Evolutionary conservation across 331 rosid genomes (phyloP).

Genomic region (Rhamnella rubrinervis): DNA sequence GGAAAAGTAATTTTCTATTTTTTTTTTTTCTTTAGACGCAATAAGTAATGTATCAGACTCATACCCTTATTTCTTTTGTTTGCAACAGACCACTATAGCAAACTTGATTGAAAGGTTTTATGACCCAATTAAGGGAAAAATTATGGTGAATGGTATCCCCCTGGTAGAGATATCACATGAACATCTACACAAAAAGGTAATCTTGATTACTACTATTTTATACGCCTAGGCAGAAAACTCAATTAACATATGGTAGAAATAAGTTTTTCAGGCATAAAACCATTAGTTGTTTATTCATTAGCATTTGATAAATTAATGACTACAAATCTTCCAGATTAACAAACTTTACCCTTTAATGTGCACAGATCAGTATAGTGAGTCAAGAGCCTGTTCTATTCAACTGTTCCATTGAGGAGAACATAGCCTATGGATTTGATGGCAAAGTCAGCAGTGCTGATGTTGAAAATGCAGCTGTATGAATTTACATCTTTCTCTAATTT

Average conservation of each 20-base stretch:
- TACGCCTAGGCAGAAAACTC: too few species aligned
- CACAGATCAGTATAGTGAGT: slow-evolving; percentile 84
- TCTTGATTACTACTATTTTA: neutral
- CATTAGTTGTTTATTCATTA: too few species aligned
- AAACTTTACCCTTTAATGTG: slow-evolving; percentile 22
- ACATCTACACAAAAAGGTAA: slow-evolving; percentile 74
- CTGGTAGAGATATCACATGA: slow-evolving; percentile 71
- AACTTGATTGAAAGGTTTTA: slow-evolving; percentile 83
- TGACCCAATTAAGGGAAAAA: slow-evolving; percentile 70
- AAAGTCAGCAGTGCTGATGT: slow-evolving; percentile 42
- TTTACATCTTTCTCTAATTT: slow-evolving; percentile 9
- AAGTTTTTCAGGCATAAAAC: too few species aligned
- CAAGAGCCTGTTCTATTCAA: slow-evolving; percentile 82
- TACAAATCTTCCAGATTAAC: neutral
- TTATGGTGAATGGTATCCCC: slow-evolving; percentile 65
- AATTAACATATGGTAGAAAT: too few species aligned
- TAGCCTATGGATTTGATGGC: slow-evolving; percentile 74
- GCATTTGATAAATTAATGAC: neutral
- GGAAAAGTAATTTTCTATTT: too few species aligned
- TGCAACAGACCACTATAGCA: slow-evolving; percentile 77
- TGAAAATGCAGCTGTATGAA: slow-evolving; percentile 68
- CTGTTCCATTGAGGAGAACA: slow-evolving; percentile 81
- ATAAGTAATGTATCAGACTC: too few species aligned
- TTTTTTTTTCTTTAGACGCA: too few species aligned
- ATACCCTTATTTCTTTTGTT: slow-evolving; percentile 4